Conservation (phyloP, 2,329 filamentous ascomycete species). For the Dryadomyces quercus-mongolicae region DNA sequence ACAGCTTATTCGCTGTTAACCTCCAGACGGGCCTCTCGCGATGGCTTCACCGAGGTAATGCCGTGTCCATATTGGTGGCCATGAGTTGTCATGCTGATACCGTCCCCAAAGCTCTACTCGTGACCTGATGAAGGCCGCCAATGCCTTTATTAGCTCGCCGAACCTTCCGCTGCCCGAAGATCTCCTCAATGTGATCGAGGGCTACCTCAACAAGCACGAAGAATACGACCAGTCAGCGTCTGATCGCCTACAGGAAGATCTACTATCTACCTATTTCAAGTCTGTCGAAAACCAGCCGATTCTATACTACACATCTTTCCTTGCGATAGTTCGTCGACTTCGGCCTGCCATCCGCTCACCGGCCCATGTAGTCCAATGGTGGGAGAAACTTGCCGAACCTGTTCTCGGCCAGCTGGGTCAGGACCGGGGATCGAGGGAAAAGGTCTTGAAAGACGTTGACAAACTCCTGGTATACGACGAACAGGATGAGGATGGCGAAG, state of each 20-base stretch:
- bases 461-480: constrained; percentile 52
- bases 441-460: constrained; percentile 52
- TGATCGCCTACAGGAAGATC: constrained; percentile 64
- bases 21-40: too few relatives aligned
- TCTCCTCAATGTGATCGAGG: constrained; percentile 47
- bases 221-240: constrained; percentile 54
- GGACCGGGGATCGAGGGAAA: constrained; percentile 51
- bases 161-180: constrained; percentile 54
- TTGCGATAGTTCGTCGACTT: constrained; percentile 52
- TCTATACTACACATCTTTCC: constrained; percentile 50
- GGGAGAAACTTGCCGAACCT: constrained; percentile 48
- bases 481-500: constrained; percentile 33
- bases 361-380: constrained; percentile 57
- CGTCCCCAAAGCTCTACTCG: constrained; percentile 36
- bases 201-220: constrained; percentile 56
- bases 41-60: neutral
- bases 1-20: too few relatives aligned
- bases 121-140: constrained; percentile 47
- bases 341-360: constrained; percentile 52
- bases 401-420: constrained; percentile 41
- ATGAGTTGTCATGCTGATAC: neutral
- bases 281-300: constrained; percentile 43
- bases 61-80: neutral
- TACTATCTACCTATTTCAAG: constrained; percentile 54
- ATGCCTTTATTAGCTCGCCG: constrained; percentile 34